Base-by-base conservation (phyloP, 2,329 filamentous ascomycete genomes). In the Coniochaeta sp. region DNA sequence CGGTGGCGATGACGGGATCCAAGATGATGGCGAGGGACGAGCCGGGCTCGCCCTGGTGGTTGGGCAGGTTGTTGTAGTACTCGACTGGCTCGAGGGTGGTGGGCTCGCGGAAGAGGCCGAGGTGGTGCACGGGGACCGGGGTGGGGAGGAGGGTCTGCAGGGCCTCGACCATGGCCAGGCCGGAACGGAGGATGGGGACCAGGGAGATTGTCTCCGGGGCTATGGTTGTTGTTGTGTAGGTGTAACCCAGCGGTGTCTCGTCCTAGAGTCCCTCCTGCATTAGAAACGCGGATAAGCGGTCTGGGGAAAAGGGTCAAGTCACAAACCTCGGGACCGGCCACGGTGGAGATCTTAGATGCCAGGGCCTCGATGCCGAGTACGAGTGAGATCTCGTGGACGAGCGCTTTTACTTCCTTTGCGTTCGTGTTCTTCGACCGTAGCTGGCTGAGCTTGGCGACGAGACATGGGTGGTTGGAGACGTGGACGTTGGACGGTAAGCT, bases 21-120 rank as follows among this genome's bases (percentile, higher is more conserved):
- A 96, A 84, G 59, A 97, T 79, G 70, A 97, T 89, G 62, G 92
- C 92, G 14, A 96, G 80, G 62, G 73, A 79, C 52, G 76, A 33
- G 74, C 65, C 57, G 71, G 63, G 57, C 70, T 60, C 67, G 79
- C 43, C 43, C 19, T 70, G 72, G 76, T 91, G 89, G 75, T 90
- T 88, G 38, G 92, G 92, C 22, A 97, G 87, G 75, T 96, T 96
- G 81, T 97, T 97, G 83, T 97, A 97, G 83, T 97, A 96, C 76
- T 96, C 93, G 61, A 97, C 93, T 3, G 93, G 91, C 69, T 91
- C 86, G 60, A 97, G 87, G 52, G 90, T 93, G 60, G 86, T 85
- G 62, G 89, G 91, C 73, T 97, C 93, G 70, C 93, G 91, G 81
- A 93, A 98, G 70, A 98, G 88, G 66, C 95, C 93, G 8, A 98